These are phyloP conservation scores for Fulvia fulva DNA, from an alignment of 2,329 filamentous ascomycete species.

Conservation along the genomic window DNA sequence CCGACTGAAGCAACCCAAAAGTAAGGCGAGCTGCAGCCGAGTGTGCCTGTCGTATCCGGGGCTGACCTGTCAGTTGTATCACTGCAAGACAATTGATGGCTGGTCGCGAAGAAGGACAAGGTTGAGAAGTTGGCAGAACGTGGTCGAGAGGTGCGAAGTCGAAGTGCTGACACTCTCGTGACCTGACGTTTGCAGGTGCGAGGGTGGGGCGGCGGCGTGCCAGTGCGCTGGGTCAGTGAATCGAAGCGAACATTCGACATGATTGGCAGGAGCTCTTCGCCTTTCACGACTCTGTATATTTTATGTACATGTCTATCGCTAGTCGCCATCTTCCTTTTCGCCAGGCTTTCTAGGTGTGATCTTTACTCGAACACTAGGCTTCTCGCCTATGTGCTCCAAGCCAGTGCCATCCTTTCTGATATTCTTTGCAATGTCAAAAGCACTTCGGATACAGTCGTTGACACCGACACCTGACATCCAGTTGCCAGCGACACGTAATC, in stretches of 20 bases:
- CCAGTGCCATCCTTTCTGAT: conserved; percentile 34
- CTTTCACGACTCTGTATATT: conserved; percentile 2
- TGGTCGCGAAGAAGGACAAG: not conserved
- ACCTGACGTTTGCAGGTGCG: not conserved
- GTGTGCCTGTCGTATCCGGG: not conserved
- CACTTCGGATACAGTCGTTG: conserved; percentile 53
- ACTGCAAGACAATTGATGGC: not conserved
- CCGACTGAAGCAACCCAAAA: not conserved
- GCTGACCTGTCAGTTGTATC: not conserved
- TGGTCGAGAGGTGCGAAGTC: not conserved
- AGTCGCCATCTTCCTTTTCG: conserved; percentile 9
- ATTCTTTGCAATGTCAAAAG: conserved; percentile 50
- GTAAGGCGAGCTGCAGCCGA: not conserved
- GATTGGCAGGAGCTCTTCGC: not conserved
- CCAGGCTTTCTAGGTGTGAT: conserved; percentile 14
- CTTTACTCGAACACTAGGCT: conserved; percentile 8
- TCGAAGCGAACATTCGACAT: not conserved
- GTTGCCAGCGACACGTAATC: conserved; percentile 58
- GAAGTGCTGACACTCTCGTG: not conserved
- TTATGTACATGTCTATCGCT: conserved; percentile 20
- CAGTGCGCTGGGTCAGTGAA: not conserved
- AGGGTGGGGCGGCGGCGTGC: not conserved
- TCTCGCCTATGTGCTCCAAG: conserved; percentile 30
- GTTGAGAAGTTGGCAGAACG: not conserved
- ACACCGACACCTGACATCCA: conserved; percentile 48